These are phyloP conservation scores for Elongisporangium anandrum DNA, from an alignment of 352 stramenopile species.

Conservation along the genomic window DNA sequence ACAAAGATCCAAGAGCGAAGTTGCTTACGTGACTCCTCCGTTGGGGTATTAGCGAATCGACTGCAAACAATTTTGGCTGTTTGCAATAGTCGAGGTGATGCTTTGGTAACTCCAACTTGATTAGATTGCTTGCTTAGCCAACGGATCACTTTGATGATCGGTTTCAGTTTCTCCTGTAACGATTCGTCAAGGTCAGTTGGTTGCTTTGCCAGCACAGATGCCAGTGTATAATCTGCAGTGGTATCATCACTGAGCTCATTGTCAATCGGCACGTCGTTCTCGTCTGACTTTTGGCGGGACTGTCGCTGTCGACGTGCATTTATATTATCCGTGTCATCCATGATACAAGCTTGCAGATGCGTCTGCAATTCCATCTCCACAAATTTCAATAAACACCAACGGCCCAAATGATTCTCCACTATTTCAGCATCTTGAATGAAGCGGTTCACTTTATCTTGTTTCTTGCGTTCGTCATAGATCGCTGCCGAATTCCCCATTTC, in stretches of 20 bases:
- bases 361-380: conserved; percentile 70
- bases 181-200: conserved; percentile 31
- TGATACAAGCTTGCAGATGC: conserved; percentile 66
- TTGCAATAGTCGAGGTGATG: conserved; percentile 55
- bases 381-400: conserved; percentile 82
- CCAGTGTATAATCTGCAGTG: conserved; percentile 1
- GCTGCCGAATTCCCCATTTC: conserved; percentile 70
- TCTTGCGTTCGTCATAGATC: conserved; percentile 69
- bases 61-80: conserved; percentile 40
- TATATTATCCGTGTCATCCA: conserved; percentile 56
- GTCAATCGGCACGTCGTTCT: background rate
- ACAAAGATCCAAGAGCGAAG: conserved; percentile 67
- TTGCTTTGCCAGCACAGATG: too few species aligned
- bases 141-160: conserved; percentile 55
- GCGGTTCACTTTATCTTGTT: conserved; percentile 62
- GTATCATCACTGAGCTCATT: conserved; percentile 16
- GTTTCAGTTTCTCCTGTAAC: conserved; percentile 29
- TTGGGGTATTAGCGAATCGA: conserved; percentile 31
- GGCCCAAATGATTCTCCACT: conserved; percentile 55
- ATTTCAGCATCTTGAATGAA: conserved; percentile 68
- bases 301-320: conserved; percentile 41
- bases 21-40: conserved; percentile 1
- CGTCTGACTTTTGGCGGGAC: too few species aligned
- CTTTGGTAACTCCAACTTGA: conserved; percentile 28
- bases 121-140: conserved; percentile 31